phyloP scores from a whole-genome alignment of 2,329 filamentous ascomycete species.

The Pseudopithomyces chartarum region DNA sequence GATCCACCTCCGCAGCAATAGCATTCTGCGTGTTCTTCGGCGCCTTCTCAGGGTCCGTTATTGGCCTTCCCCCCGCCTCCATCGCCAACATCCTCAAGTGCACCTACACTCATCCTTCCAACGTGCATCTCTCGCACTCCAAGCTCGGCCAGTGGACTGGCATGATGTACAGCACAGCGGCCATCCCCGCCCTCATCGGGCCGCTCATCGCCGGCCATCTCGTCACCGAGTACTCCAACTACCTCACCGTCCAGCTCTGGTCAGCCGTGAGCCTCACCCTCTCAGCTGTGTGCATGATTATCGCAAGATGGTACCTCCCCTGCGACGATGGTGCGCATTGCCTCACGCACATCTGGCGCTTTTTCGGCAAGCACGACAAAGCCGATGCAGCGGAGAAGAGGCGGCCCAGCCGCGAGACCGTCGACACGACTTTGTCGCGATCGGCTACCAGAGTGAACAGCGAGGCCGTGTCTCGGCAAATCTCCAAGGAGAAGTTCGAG shows the following conservation, averaged over 20 bases:
- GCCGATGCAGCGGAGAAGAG: conserved; percentile 5
- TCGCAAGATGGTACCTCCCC: conserved; percentile 38
- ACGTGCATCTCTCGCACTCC: conserved; percentile 32
- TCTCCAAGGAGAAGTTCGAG: conserved; percentile 22
- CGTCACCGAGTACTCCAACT: conserved; percentile 48
- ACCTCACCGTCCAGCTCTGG: conserved; percentile 55
- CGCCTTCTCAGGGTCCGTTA: conserved; percentile 54
- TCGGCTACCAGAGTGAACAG: conserved; percentile 30
- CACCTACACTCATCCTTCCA: conserved; percentile 38
- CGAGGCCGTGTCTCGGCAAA: conserved; percentile 14
- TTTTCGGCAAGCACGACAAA: conserved; percentile 19
- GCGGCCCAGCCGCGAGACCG: conserved; percentile 8
- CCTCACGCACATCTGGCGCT: conserved; percentile 18
- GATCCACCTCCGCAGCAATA: conserved; percentile 46
- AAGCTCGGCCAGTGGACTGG: conserved; percentile 58
- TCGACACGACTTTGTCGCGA: conserved; percentile 20
- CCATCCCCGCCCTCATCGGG: conserved; percentile 52
- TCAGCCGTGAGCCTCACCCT: conserved; percentile 50
- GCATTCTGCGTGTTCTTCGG: conserved; percentile 57
- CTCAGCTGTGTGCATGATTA: conserved; percentile 48
- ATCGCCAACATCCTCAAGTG: conserved; percentile 52
- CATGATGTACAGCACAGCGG: conserved; percentile 57
- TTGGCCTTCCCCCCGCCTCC: conserved; percentile 56
- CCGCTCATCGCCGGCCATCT: conserved; percentile 55
- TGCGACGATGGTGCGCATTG: conserved; percentile 33